Evolutionary conservation across 148 eudicot genomes (phyloP), one percentile per base, ranked within the genome.

Genomic region (Heliamphora exappendiculata): DNA sequence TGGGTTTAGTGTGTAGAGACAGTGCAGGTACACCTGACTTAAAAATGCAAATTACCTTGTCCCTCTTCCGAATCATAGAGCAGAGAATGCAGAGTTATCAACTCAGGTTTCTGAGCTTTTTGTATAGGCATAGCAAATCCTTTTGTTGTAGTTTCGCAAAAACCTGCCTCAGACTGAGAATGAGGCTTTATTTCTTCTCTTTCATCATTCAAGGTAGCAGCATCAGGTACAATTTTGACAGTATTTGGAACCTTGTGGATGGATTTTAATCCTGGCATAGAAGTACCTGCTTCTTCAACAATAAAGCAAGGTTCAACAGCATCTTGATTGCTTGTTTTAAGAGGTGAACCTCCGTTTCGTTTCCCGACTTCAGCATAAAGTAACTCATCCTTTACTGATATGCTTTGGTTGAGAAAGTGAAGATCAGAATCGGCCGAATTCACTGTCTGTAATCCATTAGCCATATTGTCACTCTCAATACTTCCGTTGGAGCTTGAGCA

Each of bases 41-140:
- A 57, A 67, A 75, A 59, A 63, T 31, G 20, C 20, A 75, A 67
- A 31, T 54, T 81, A 87, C 89, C 89, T 82, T 81, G 75, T 39
- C 44, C 66, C 33, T 78, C 77, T 4, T 37, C 11, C 5, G 70
- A 67, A 42, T 75, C 78, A 57, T 47, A 62, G 26, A 82, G 33
- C 42, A 78, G 24, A 54, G 75, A 75, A 49, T n/a, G 69, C 67
- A 76, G 67, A 76, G 74, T 33, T 59, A 78, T 80, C 78, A 75
- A 24, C 70, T 76, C 78, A 20, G 50, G 70, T 63, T 77, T 70
- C 49, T 42, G 62, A 42, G 70, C 51, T 71, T 71, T 74, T 58
- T 67, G 76, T 14, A 19, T 70, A 55, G 39, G 51, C 58, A 12
- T 8, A 33, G 44, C 17, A 74, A 31, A 59, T 73, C 71, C 77